Evolutionary conservation across 805 yeast genomes (phyloP).

Genomic region (Starmera caribaea): DNA sequence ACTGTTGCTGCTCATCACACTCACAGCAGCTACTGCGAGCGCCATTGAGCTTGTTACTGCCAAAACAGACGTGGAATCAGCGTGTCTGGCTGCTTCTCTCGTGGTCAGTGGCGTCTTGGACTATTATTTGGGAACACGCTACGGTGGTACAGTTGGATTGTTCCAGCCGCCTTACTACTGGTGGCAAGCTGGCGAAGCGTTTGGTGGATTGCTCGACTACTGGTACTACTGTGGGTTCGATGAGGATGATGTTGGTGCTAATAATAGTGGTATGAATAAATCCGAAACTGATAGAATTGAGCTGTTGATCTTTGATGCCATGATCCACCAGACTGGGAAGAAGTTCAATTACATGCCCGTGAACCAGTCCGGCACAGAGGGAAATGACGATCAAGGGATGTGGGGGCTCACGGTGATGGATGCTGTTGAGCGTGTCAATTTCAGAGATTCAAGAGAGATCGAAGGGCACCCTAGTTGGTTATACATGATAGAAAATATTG

Average conservation of each 20-base stretch:
- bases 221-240: constrained; percentile 42
- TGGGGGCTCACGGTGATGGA: constrained; percentile 61
- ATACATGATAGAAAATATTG: constrained; percentile 49
- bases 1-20: too few species aligned
- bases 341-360: constrained; percentile 49
- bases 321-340: constrained; percentile 31
- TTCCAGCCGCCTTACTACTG: constrained; percentile 68
- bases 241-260: too few species aligned
- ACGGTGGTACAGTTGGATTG: constrained; percentile 78
- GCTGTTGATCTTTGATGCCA: constrained; percentile 45
- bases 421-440: constrained; percentile 51
- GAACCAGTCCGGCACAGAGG: constrained; percentile 56
- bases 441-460: constrained; percentile 32
- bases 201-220: constrained; percentile 57
- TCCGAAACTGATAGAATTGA: constrained; percentile 53
- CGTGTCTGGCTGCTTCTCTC: constrained; percentile 46
- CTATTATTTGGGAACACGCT: constrained; percentile 52
- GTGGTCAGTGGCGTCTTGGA: constrained; percentile 57
- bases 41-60: too few species aligned
- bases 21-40: too few species aligned
- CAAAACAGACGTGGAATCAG: constrained; percentile 29
- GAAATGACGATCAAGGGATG: constrained; percentile 66
- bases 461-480: constrained; percentile 43
- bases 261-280: too few species aligned
- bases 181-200: constrained; percentile 93